Evolutionary conservation across 1,139 yeast species (phyloP).

Genomic region (Hyphopichia buzzinii): DNA sequence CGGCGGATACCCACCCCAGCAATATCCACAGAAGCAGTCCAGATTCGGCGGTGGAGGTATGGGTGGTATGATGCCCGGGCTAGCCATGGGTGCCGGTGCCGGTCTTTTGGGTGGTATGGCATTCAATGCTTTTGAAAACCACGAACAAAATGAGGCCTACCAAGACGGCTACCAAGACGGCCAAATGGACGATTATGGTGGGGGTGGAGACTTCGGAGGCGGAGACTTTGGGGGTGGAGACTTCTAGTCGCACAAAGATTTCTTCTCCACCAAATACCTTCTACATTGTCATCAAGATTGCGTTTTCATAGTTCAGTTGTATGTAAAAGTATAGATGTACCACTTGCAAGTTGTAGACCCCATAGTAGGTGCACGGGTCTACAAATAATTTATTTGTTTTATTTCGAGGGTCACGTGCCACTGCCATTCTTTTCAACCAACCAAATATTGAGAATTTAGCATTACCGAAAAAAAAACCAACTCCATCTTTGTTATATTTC

Average conservation of each 20-base stretch:
- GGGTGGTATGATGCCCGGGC: conserved; percentile 32
- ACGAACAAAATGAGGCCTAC: conserved; percentile 25
- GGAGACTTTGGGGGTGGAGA: conserved; percentile 22
- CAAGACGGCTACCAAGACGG: conserved; percentile 36
- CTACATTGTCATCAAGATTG: too few species aligned
- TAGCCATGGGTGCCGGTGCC: conserved; percentile 76
- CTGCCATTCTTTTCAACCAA: conserved; percentile 18
- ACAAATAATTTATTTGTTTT: too few species aligned
- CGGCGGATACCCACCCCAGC: conserved; percentile 10
- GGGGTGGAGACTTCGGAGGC: conserved; percentile 24
- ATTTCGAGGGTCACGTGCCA: background rate
- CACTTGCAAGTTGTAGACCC: too few species aligned
- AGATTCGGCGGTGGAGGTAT: conserved; percentile 11
- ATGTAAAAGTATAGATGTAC: background rate
- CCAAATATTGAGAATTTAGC: conserved; percentile 18
- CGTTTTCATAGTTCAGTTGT: too few species aligned
- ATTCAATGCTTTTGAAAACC: conserved; percentile 27
- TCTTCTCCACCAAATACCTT: too few species aligned
- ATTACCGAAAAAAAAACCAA: conserved; percentile 4
- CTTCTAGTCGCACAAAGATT: too few species aligned
- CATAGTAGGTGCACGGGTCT: too few species aligned
- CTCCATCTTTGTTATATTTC: too few species aligned
- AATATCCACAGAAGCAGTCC: conserved; percentile 13
- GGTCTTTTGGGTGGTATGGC: conserved; percentile 77
- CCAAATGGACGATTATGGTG: conserved; percentile 19